These are phyloP conservation scores for Schizophyllum amplum DNA, from an alignment of 1,284 basidiomycete genomes.

Conservation along the genomic window DNA sequence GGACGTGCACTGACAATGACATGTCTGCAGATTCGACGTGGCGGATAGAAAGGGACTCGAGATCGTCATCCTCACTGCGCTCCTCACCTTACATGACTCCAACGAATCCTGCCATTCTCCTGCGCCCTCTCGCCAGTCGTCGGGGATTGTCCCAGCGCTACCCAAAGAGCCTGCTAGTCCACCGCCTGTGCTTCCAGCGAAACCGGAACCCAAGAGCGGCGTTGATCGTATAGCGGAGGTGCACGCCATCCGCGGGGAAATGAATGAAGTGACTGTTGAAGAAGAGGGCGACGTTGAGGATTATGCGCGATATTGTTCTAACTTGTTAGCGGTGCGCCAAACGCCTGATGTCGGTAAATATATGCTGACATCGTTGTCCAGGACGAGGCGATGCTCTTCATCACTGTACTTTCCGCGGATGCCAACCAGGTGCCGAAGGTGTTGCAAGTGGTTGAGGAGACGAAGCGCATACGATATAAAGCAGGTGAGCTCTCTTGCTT, in stretches of 20 bases:
- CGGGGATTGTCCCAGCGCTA: constrained; percentile 9
- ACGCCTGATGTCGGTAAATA: background rate
- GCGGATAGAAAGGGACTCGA: constrained; percentile 78
- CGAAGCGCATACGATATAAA: constrained; percentile 67
- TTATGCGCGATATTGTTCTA: constrained; percentile 62
- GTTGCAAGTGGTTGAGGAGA: constrained; percentile 70
- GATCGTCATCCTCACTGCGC: constrained; percentile 66
- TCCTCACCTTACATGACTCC: constrained; percentile 69
- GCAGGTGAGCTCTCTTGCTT: constrained; percentile 35
- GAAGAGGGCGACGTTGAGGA: constrained; percentile 57
- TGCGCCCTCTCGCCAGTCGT: constrained; percentile 1
- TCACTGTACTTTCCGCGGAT: constrained; percentile 61
- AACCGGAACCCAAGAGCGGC: constrained; percentile 54
- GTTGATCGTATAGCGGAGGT: constrained; percentile 60
- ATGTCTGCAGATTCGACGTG: constrained; percentile 63
- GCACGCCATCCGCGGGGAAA: constrained; percentile 53
- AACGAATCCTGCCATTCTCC: constrained; percentile 48
- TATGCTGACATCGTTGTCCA: constrained; percentile 18
- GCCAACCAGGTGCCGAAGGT: constrained; percentile 67
- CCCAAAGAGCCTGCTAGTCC: constrained; percentile 10
- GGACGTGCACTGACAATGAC: background rate
- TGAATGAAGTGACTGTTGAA: constrained; percentile 66
- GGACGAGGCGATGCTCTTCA: constrained; percentile 76
- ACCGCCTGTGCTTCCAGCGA: constrained; percentile 46
- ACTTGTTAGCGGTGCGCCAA: constrained; percentile 47